Base-by-base conservation (phyloP, 305 asterid genomes). In the Rubia tinctorum region DNA sequence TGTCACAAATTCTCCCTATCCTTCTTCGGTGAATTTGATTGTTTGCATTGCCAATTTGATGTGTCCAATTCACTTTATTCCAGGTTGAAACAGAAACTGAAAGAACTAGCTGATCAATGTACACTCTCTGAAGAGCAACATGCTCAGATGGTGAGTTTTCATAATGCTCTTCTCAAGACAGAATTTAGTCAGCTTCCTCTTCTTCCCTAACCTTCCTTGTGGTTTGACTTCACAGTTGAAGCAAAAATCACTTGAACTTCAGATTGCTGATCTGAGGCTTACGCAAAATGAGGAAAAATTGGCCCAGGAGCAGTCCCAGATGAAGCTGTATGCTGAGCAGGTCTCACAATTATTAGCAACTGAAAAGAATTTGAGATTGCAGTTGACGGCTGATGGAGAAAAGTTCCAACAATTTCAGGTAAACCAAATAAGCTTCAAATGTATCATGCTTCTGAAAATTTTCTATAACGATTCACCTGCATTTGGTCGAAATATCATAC, bases 331-430 rank as follows among this genome's bases (percentile, higher is more conserved):
- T 81, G 87, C 97, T 34, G 97, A 95, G 78, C 99, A 95, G 81
- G 91, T 95, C 55, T 81, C 98, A 59, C 93, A 89, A 72, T 86
- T 92, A 67, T 79, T 95, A 76, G 86, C 90, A 61, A 95, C 99
- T 39, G 99, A 95, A 84, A 92, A 92, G 85, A 95, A 88, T 86
- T 86, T 95, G 88, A 88, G 98, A 86, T 78, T 84, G 78, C 99
- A 95, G 81, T 78, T 95, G 80, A 91, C 97, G 45, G 93, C 96
- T 45, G 99, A 95, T 71, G 96, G 99, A 66, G 99, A 90, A 82
- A 92, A 95, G 82, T 95, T 95, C 87, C 98, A 92, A 80, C 97
- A 92, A 69, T 95, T 95, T 82, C 99, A 95, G 98, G 99, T 90
- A 70, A 71, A 76, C 64, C 59, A 37, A 43, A 55, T 72, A 66